Conservation (phyloP, 306 rosid species). For the Biancaea sappan region DNA sequence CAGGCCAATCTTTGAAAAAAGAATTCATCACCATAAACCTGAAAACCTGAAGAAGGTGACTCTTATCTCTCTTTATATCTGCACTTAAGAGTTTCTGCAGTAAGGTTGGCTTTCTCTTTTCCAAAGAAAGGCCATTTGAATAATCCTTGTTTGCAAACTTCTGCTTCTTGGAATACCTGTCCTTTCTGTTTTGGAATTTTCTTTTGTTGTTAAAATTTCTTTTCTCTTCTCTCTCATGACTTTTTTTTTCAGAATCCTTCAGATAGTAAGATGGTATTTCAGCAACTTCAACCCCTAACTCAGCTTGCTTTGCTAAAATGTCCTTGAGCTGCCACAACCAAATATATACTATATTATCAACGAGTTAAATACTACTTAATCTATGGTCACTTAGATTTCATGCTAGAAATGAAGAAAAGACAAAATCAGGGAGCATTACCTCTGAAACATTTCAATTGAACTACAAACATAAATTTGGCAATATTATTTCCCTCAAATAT, state of each 20-base stretch:
- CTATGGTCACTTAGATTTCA: background rate
- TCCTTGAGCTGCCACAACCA: conserved; percentile 75
- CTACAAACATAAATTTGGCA: conserved; percentile 12
- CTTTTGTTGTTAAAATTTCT: conserved; percentile 41
- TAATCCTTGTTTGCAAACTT: conserved; percentile 42
- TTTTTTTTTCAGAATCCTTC: conserved; percentile 47
- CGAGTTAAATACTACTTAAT: background rate
- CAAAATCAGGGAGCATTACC: background rate
- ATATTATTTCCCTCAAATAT: background rate
- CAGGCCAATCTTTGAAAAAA: conserved; percentile 66
- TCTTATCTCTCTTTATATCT: conserved; percentile 74
- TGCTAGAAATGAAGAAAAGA: background rate
- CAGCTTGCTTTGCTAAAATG: conserved; percentile 87
- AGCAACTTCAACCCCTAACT: conserved; percentile 92
- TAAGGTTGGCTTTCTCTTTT: conserved; percentile 58
- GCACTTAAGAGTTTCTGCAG: conserved; percentile 77
- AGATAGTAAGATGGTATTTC: conserved; percentile 81
- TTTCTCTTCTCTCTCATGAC: conserved; percentile 40
- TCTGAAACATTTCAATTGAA: conserved; percentile 6
- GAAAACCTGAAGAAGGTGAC: conserved; percentile 68
- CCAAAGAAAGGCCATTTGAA: conserved; percentile 23
- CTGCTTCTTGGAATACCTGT: conserved; percentile 54
- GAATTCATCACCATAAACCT: conserved; percentile 83
- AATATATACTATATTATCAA: background rate
- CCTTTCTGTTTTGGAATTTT: conserved; percentile 47